Conservation (phyloP, 805 yeast species). For the Yamadazyma philogaea region DNA sequence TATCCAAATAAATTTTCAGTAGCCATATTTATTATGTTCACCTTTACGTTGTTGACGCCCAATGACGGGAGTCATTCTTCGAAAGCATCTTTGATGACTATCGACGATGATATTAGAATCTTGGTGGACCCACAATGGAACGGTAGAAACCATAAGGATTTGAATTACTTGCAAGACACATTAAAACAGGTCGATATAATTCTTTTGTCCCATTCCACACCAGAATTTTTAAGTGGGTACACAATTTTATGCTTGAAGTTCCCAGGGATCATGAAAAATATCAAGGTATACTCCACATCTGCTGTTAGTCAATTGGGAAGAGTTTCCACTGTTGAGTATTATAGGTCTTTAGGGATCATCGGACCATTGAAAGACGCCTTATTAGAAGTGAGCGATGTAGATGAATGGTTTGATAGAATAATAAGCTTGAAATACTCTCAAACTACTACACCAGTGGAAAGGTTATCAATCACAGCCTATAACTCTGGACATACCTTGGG, state of each 20-base stretch:
- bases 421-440: slow-evolving; percentile 75
- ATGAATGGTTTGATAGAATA: slow-evolving; percentile 72
- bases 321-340: slow-evolving; percentile 78
- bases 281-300: slow-evolving; percentile 83
- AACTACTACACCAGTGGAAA: slow-evolving; percentile 59
- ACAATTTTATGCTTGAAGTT: slow-evolving; percentile 59
- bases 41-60: slow-evolving; percentile 34
- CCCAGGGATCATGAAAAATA: slow-evolving; percentile 51
- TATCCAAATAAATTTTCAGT: not conserved
- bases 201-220: slow-evolving; percentile 82
- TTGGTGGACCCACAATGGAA: slow-evolving; percentile 79
- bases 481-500: slow-evolving; percentile 94
- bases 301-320: slow-evolving; percentile 88
- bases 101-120: slow-evolving; percentile 53
- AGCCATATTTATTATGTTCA: slow-evolving; percentile 28
- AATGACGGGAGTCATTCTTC: slow-evolving; percentile 22
- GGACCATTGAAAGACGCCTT: slow-evolving; percentile 64
- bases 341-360: slow-evolving; percentile 65
- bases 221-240: slow-evolving; percentile 77
- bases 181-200: slow-evolving; percentile 57
- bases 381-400: slow-evolving; percentile 71
- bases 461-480: slow-evolving; percentile 69
- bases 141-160: slow-evolving; percentile 40
- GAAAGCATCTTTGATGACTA: slow-evolving; percentile 50
- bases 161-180: slow-evolving; percentile 31